Evolutionary conservation across 192 early-diverging fungal genomes (phyloP).

Genomic region (Umbelopsis sp.): DNA sequence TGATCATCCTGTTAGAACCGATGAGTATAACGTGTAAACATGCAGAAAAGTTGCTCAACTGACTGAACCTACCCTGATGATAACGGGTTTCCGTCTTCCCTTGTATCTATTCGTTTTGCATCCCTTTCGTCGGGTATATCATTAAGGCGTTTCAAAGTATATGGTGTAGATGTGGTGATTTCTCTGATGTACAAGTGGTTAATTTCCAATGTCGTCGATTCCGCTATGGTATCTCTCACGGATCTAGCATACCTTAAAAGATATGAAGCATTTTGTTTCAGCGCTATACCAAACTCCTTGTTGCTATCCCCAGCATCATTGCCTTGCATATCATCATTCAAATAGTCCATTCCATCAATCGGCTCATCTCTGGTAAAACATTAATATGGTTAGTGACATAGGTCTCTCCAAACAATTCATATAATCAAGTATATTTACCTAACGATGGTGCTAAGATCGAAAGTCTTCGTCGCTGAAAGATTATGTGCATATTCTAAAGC

Average conservation of each 20-base stretch:
- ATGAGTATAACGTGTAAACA: background rate
- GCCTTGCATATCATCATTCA: background rate
- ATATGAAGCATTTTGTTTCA: slow-evolving; percentile 1
- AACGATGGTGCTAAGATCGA: background rate
- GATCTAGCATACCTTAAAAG: background rate
- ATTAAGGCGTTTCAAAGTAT: background rate
- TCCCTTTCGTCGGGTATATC: background rate
- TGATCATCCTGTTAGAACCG: background rate
- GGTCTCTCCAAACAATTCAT: background rate
- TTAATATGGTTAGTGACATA: background rate
- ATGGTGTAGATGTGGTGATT: background rate
- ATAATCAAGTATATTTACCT: background rate
- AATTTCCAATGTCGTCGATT: background rate
- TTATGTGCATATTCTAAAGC: slow-evolving; percentile 14
- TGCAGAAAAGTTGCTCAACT: background rate
- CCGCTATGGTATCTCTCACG: background rate
- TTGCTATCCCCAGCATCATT: background rate
- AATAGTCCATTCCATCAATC: background rate
- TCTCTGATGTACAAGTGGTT: background rate
- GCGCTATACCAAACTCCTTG: background rate
- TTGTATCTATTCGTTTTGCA: slow-evolving; percentile 1
- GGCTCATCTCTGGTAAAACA: background rate
- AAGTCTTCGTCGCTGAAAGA: slow-evolving; percentile 5
- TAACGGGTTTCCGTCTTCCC: background rate
- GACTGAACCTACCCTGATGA: background rate